These are phyloP conservation scores for Durusdinium trenchii DNA, from an alignment of 73 alveolate genomes.

Conservation along the genomic window DNA sequence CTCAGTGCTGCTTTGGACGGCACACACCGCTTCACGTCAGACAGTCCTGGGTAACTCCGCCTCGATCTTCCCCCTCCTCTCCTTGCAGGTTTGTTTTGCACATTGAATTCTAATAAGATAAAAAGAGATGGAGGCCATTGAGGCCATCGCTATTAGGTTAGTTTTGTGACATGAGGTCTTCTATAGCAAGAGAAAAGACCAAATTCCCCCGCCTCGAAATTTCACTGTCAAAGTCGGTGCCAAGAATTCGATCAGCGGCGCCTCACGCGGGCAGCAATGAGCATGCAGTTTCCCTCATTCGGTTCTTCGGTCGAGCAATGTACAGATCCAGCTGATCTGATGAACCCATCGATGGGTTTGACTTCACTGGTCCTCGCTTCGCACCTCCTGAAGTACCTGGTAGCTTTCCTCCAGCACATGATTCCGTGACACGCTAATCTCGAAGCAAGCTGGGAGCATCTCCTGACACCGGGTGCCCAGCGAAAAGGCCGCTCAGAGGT, in stretches of 20 bases:
- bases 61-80: conserved; percentile 72
- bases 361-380: background rate
- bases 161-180: background rate
- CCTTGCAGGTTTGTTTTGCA: background rate
- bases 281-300: background rate
- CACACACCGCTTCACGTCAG: background rate
- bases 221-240: conserved; percentile 45
- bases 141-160: background rate
- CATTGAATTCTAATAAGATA: background rate
- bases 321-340: no score
- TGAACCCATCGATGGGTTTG: background rate
- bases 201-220: background rate
- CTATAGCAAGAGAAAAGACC: no score
- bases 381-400: conserved; percentile 40
- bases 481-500: background rate
- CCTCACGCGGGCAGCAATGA: background rate
- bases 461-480: background rate
- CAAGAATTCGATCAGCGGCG: conserved; percentile 47
- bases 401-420: conserved; percentile 50
- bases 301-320: background rate
- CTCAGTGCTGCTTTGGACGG: background rate
- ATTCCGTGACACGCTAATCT: conserved; percentile 21
- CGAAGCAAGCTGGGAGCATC: conserved; percentile 69
- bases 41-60: conserved; percentile 72
- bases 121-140: background rate